A percentile compares a stretch with the other conserved stretches of the same genome.
These are phyloP conservation scores for Penicillium polonicum DNA, from an alignment of 2,329 filamentous ascomycete species.

Conservation along the genomic window DNA sequence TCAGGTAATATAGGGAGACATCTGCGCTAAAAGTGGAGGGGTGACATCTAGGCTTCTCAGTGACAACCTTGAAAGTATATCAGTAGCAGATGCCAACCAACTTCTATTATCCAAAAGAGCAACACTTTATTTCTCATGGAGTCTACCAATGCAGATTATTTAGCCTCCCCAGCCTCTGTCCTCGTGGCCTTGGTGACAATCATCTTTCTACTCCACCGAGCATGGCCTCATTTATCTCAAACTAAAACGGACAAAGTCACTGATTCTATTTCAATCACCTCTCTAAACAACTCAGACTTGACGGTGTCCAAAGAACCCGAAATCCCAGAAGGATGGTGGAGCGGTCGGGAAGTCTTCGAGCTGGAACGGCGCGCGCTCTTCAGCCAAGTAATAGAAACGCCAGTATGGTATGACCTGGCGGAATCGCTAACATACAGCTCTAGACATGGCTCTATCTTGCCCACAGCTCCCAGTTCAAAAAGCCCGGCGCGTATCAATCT, in stretches of 20 bases:
- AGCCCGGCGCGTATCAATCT: constrained; percentile 57
- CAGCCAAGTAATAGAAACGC: constrained; percentile 41
- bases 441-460: constrained; percentile 40
- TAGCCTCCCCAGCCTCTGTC: constrained; percentile 12
- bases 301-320: constrained; percentile 42
- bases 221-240: constrained; percentile 14
- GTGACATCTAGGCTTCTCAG: constrained; percentile 2
- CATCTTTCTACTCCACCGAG: constrained; percentile 10
- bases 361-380: constrained; percentile 53
- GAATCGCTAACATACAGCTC: not conserved
- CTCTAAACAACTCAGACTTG: not conserved
- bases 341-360: constrained; percentile 45
- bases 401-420: not conserved
- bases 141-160: constrained; percentile 11
- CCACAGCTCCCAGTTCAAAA: constrained; percentile 48
- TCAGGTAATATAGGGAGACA: constrained; percentile 19
- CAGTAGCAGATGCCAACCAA: not conserved
- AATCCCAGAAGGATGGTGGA: constrained; percentile 42
- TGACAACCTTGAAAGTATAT: constrained; percentile 14
- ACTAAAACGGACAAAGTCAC: not conserved
- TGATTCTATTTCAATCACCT: not conserved
- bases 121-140: constrained; percentile 11
- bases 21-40: constrained; percentile 10
- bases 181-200: constrained; percentile 17
- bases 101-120: not conserved